These are phyloP conservation scores for Metrosideros polymorpha DNA, from an alignment of 441 rosid species.

Conservation along the genomic window DNA sequence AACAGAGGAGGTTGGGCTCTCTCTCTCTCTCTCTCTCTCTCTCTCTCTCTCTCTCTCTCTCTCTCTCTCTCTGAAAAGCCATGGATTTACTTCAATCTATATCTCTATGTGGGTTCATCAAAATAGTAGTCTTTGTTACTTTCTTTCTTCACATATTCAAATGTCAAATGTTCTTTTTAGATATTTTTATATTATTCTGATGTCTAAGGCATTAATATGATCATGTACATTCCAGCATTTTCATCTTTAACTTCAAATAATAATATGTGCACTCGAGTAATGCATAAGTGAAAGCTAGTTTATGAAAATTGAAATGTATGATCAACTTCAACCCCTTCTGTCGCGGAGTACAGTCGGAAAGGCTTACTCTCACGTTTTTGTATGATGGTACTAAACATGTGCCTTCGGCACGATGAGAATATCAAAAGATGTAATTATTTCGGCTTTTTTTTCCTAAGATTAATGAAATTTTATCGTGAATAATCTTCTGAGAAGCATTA, in stretches of 20 bases:
- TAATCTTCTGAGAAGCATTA: background rate
- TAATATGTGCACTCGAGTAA: background rate
- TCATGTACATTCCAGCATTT: no score
- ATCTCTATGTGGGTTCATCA: no score
- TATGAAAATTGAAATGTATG: background rate
- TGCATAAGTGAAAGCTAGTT: background rate
- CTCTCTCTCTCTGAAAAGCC: no score
- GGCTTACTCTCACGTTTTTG: background rate
- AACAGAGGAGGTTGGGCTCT: no score
- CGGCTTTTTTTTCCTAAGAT: background rate
- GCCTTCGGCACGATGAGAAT: background rate
- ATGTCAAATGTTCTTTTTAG: no score
- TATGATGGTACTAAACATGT: background rate
- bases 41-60: no score
- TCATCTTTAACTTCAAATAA: background rate
- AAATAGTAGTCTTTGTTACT: no score
- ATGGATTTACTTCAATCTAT: no score
- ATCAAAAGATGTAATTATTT: background rate
- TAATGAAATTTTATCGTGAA: background rate
- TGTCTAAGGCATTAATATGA: no score
- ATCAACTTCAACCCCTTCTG: background rate
- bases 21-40: no score
- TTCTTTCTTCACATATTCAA: no score
- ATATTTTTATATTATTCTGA: no score
- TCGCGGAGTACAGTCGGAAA: fast-evolving